phyloP scores from a whole-genome alignment of 2,329 filamentous ascomycete species.

The Triangularia verruculosa region DNA sequence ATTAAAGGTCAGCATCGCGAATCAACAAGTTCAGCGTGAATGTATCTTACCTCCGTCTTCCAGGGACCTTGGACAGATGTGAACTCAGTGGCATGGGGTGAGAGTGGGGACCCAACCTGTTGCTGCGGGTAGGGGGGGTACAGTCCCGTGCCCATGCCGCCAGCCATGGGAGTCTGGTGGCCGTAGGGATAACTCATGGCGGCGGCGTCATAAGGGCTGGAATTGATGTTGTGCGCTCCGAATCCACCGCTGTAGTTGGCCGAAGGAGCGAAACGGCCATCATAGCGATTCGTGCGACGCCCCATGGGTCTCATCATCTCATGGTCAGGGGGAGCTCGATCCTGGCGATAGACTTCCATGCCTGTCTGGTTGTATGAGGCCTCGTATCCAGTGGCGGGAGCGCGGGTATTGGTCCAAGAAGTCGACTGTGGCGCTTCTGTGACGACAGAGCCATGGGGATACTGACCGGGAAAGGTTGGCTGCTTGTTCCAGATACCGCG shows the following conservation, averaged over 20 bases:
- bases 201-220: constrained; percentile 30
- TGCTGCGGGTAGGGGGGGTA: constrained; percentile 53
- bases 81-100: constrained; percentile 72
- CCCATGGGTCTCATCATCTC: constrained; percentile 45
- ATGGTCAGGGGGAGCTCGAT: constrained; percentile 48
- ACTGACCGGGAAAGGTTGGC: constrained; percentile 34
- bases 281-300: constrained; percentile 48
- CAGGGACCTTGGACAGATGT: constrained; percentile 52
- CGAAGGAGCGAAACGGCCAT: constrained; percentile 37
- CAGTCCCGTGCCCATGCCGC: constrained; percentile 40
- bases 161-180: constrained; percentile 32
- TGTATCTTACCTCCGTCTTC: constrained; percentile 51
- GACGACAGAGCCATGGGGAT: constrained; percentile 29
- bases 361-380: constrained; percentile 33
- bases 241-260: constrained; percentile 37
- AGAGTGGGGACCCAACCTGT: constrained; percentile 62
- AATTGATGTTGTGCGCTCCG: constrained; percentile 35
- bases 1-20: neutral
- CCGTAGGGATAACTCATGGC: constrained; percentile 25
- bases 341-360: constrained; percentile 43
- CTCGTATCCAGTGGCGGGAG: constrained; percentile 42
- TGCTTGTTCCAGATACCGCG: constrained; percentile 58
- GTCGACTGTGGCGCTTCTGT: constrained; percentile 38
- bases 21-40: constrained; percentile 9
- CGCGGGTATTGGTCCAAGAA: constrained; percentile 48